Evolutionary conservation across 768 basidiomycete genomes (phyloP).

Genomic region (Trametes cingulata): DNA sequence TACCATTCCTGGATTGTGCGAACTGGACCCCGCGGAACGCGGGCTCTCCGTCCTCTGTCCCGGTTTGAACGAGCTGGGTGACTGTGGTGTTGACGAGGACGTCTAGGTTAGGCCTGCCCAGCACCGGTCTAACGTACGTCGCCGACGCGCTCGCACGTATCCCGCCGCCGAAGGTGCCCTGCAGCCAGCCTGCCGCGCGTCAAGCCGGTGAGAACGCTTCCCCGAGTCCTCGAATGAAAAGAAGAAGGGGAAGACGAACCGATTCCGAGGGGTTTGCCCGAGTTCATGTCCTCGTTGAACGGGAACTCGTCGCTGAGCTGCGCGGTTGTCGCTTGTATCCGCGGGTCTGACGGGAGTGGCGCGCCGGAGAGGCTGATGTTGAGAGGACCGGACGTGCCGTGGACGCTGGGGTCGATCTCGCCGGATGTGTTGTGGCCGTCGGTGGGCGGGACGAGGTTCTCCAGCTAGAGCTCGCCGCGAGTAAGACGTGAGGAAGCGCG

Average conservation of each 20-base stretch:
- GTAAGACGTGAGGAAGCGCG: too few species aligned
- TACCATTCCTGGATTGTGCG: slow-evolving; percentile 7
- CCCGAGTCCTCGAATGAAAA: too few species aligned
- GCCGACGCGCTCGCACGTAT: slow-evolving; percentile 8
- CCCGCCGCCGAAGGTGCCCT: slow-evolving; percentile 11
- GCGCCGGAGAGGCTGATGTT: slow-evolving; percentile 23
- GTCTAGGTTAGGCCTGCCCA: slow-evolving; percentile 20
- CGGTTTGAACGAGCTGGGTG: slow-evolving; percentile 14
- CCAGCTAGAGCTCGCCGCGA: slow-evolving; percentile 13
- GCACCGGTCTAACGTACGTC: slow-evolving; percentile 10
- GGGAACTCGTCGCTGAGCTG: slow-evolving; percentile 26
- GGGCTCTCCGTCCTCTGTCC: not conserved
- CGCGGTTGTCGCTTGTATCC: slow-evolving; percentile 14
- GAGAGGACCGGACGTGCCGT: slow-evolving; percentile 26
- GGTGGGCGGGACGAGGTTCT: slow-evolving; percentile 24
- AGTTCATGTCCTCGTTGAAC: slow-evolving; percentile 28
- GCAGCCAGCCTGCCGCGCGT: slow-evolving; percentile 23
- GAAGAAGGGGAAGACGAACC: slow-evolving; percentile 20
- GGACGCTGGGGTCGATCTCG: slow-evolving; percentile 25
- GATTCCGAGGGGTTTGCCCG: slow-evolving; percentile 26
- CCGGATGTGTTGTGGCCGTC: slow-evolving; percentile 28
- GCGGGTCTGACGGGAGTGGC: not conserved
- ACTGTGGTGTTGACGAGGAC: slow-evolving; percentile 25
- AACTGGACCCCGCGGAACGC: slow-evolving; percentile 12
- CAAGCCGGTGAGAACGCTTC: too few species aligned